phyloP scores from a whole-genome alignment of 768 basidiomycete genomes.

The Epithele typhae region DNA sequence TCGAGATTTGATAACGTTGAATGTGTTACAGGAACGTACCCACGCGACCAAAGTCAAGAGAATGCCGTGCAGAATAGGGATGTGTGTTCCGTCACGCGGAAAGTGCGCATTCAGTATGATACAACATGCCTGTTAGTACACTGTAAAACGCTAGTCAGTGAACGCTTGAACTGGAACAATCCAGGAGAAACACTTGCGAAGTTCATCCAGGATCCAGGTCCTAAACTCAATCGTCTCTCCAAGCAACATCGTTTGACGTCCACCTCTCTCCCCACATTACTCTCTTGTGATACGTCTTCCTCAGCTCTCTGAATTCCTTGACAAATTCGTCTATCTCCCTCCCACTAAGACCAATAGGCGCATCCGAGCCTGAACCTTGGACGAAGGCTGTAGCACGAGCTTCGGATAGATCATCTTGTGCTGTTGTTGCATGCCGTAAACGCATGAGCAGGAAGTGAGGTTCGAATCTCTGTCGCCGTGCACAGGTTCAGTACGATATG shows the following conservation, averaged over 20 bases:
- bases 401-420: slow-evolving; percentile 89
- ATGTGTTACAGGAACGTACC: no score
- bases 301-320: slow-evolving; percentile 76
- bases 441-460: slow-evolving; percentile 88
- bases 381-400: slow-evolving; percentile 80
- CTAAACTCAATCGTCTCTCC: slow-evolving; percentile 60
- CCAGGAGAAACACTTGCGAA: no score
- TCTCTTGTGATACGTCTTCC: slow-evolving; percentile 92
- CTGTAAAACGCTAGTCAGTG: no score
- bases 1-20: no score
- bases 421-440: slow-evolving; percentile 80
- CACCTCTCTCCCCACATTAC: slow-evolving; percentile 88
- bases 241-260: slow-evolving; percentile 78
- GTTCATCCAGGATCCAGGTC: no score
- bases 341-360: slow-evolving; percentile 19
- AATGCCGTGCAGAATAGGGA: no score
- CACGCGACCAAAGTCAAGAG: no score
- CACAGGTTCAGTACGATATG: not conserved
- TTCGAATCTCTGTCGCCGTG: slow-evolving; percentile 60
- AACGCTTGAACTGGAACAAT: no score
- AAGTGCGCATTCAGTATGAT: no score
- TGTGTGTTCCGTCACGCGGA: no score
- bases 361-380: slow-evolving; percentile 42
- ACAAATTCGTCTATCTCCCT: slow-evolving; percentile 84
- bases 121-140: no score